Conservation (phyloP, 768 basidiomycete genomes). For the Termitomyces sp. region DNA sequence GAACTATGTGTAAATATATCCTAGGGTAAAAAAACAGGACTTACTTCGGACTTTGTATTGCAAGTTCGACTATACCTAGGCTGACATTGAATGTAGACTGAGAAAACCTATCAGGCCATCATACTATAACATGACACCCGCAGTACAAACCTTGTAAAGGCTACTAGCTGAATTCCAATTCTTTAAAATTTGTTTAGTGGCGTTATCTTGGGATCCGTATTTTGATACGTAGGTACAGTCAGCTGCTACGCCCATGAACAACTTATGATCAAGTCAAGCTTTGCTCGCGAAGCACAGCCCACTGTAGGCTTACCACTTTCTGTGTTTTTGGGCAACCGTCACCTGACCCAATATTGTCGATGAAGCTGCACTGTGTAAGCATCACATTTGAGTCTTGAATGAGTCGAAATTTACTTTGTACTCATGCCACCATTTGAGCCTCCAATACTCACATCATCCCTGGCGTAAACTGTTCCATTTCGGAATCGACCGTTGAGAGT, state of each 20-base stretch:
- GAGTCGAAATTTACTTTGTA: slow-evolving; percentile 40
- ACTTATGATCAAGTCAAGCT: slow-evolving; percentile 20
- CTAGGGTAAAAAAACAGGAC: slow-evolving; percentile 11
- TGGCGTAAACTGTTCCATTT: slow-evolving; percentile 32
- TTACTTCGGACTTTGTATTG: slow-evolving; percentile 57
- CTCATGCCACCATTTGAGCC: slow-evolving; percentile 34
- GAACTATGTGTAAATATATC: background rate
- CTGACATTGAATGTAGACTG: slow-evolving; percentile 77
- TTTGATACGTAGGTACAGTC: slow-evolving; percentile 74
- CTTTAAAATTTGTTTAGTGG: slow-evolving; percentile 69
- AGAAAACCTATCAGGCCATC: slow-evolving; percentile 5
- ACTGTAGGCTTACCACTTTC: slow-evolving; percentile 47
- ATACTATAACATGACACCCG: background rate
- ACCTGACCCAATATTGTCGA: slow-evolving; percentile 58
- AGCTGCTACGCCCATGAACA: slow-evolving; percentile 84
- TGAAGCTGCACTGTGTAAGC: slow-evolving; percentile 44
- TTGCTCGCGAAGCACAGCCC: background rate
- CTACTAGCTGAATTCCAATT: slow-evolving; percentile 76
- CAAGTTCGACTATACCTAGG: slow-evolving; percentile 75
- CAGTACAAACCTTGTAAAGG: slow-evolving; percentile 51
- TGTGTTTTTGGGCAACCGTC: slow-evolving; percentile 69
- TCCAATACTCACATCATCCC: slow-evolving; percentile 55
- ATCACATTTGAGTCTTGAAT: slow-evolving; percentile 1
- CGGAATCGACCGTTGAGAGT: slow-evolving; percentile 27
- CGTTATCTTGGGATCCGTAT: slow-evolving; percentile 60